phyloP scores from a whole-genome alignment of 208 protist species.

The Angomonas desouzai region DNA sequence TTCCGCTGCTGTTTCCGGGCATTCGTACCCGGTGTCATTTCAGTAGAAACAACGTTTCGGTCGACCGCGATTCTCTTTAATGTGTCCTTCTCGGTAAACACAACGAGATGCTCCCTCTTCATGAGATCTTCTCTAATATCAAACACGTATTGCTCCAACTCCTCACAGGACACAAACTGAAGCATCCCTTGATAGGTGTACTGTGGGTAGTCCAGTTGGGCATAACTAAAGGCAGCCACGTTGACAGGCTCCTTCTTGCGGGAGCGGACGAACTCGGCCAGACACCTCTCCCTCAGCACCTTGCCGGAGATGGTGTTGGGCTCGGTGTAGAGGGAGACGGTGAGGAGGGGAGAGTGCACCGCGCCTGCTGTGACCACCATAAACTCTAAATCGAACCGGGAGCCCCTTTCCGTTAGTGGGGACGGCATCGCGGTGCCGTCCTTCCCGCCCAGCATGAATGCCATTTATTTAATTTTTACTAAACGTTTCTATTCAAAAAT shows the following conservation, averaged over 20 bases:
- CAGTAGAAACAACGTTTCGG: neutral
- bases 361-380: constrained; percentile 3
- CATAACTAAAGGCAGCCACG: constrained; percentile 19
- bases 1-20: constrained; percentile 2
- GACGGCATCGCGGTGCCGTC: neutral
- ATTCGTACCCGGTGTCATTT: neutral
- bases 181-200: constrained; percentile 20
- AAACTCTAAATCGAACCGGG: constrained; percentile 11
- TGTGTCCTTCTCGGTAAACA: constrained; percentile 44
- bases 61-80: constrained; percentile 29
- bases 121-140: constrained; percentile 52
- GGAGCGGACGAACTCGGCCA: constrained; percentile 1
- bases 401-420: neutral
- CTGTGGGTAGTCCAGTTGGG: constrained; percentile 28
- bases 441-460: neutral
- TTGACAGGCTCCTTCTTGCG: constrained; percentile 9
- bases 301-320: constrained; percentile 6
- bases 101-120: constrained; percentile 27
- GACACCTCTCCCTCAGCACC: constrained; percentile 1
- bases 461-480: no score
- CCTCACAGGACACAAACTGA: constrained; percentile 34
- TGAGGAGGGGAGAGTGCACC: constrained; percentile 6
- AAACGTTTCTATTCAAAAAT: no score
- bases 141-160: constrained; percentile 43
- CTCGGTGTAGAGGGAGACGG: constrained; percentile 8